These are phyloP conservation scores for Coemansia sp. DNA, from an alignment of 192 early-diverging fungal genomes.

Conservation along the genomic window DNA sequence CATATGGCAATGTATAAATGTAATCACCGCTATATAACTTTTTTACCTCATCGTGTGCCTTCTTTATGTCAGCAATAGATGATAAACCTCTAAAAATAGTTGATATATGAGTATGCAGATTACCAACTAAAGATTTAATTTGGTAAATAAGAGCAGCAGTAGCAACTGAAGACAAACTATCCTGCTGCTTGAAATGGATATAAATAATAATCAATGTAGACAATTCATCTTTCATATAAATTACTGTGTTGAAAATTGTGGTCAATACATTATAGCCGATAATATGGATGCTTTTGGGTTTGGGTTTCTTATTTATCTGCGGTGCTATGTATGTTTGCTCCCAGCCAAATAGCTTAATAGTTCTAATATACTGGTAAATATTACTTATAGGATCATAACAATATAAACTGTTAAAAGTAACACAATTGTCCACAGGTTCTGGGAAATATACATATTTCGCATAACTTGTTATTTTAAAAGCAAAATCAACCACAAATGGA, in stretches of 20 bases:
- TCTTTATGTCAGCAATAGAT: background rate
- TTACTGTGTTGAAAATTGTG: background rate
- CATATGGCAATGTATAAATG: background rate
- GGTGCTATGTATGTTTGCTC: conserved; percentile 19
- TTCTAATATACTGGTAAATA: background rate
- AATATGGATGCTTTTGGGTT: conserved; percentile 16
- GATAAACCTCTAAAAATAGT: background rate
- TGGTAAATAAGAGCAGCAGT: conserved; percentile 21
- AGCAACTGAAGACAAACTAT: background rate
- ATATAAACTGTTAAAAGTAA: background rate
- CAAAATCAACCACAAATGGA: background rate
- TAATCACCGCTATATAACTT: background rate
- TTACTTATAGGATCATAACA: background rate
- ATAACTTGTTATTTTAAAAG: background rate
- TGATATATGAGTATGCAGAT: background rate
- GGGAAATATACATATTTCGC: background rate
- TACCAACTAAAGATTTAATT: background rate
- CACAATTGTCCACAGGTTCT: background rate
- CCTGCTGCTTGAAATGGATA: background rate
- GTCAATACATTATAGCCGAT: conserved; percentile 13
- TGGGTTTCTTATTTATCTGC: too few species aligned
- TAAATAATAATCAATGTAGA: conserved; percentile 7
- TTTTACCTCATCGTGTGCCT: background rate
- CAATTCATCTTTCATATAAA: background rate
- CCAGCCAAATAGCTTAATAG: conserved; percentile 46